Evolutionary conservation across 1,284 basidiomycete genomes (phyloP).

Genomic region (Amylostereum chailletii): DNA sequence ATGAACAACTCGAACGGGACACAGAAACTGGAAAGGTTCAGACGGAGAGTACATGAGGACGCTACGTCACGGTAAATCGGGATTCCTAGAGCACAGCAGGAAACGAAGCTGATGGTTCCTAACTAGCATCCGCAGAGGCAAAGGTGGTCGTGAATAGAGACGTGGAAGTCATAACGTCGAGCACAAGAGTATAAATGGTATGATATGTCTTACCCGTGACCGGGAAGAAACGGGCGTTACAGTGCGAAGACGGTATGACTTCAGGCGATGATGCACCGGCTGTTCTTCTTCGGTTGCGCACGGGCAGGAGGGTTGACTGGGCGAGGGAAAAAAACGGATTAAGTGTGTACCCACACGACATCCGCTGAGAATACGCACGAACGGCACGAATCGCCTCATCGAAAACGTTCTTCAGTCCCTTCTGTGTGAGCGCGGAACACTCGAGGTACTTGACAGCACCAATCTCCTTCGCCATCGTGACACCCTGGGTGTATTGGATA

Average conservation of each 20-base stretch:
- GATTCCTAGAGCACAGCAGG: constrained; percentile 8
- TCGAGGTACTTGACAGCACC: constrained; percentile 95
- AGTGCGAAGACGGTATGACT: constrained; percentile 8
- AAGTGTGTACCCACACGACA: constrained; percentile 6
- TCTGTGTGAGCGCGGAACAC: constrained; percentile 96
- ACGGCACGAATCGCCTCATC: constrained; percentile 93
- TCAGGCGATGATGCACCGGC: constrained; percentile 68
- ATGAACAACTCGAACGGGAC: too few relatives aligned
- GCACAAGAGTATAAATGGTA: constrained; percentile 15
- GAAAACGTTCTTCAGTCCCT: constrained; percentile 94
- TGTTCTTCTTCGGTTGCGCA: constrained; percentile 39
- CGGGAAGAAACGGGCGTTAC: constrained; percentile 7
- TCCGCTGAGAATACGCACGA: constrained; percentile 46
- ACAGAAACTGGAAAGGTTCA: too few relatives aligned
- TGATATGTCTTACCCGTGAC: constrained; percentile 11
- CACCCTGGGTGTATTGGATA: constrained; percentile 87
- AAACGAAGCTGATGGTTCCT: too few relatives aligned
- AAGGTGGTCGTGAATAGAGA: constrained; percentile 10
- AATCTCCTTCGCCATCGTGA: constrained; percentile 89
- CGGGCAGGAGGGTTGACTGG: constrained; percentile 67
- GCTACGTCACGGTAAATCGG: constrained; percentile 4
- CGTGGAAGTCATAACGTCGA: constrained; percentile 16
- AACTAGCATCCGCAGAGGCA: constrained; percentile 1
- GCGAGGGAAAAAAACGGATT: constrained; percentile 6
- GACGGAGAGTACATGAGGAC: too few relatives aligned